Base-by-base conservation (phyloP, 2,329 filamentous ascomycete genomes). In the Neofusicoccum kwambonambiense region DNA sequence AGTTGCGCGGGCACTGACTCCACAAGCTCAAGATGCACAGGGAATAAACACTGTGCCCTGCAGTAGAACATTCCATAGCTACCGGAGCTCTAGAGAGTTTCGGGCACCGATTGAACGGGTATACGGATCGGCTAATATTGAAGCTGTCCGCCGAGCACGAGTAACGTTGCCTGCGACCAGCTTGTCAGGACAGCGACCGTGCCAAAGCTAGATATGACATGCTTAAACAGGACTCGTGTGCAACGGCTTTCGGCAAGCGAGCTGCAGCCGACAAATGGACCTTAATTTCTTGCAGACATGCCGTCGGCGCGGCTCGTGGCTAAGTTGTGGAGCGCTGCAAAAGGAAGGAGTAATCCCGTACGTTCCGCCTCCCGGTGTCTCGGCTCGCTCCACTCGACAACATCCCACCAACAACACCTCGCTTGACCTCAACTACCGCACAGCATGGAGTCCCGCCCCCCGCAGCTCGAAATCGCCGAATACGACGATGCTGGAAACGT, bases 401-500 rank as follows among this genome's bases (percentile, higher is more conserved):
- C 39, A 45, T 49, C 62, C 50, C 42, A 50, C 62, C 27, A 51
- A 47, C 42, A 47, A 27, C 56, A 44, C 41, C 54, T 60, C 56
- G 42, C 41, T 54, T 47, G 35, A 45, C 41, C 17, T 42, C 49
- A 31, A 17, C 56, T 19, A 31, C 42, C 27, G 12, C 42, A 37
- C 56, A 47, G 11, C 56, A 60, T 60, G 56, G 56, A 47, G 35
- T 5, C 56, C 41, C 27, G 22, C n/a, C 19, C 42, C 9, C 56
- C 42, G 27, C 56, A 64, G 42, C 63, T 70, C 42, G 68, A 70
- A 54, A 69, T 77, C n/a, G 62, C 69, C 17, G 80, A 83, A 70
- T 75, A 70, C 49, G 83, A 87, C 70, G 83, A 85, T 64, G 80
- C 83, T 19, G 83, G 83, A 27, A 78, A 78, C 65, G 72, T 82